Evolutionary conservation across 768 basidiomycete species (phyloP).

Genomic region (Pisolithus sp.): DNA sequence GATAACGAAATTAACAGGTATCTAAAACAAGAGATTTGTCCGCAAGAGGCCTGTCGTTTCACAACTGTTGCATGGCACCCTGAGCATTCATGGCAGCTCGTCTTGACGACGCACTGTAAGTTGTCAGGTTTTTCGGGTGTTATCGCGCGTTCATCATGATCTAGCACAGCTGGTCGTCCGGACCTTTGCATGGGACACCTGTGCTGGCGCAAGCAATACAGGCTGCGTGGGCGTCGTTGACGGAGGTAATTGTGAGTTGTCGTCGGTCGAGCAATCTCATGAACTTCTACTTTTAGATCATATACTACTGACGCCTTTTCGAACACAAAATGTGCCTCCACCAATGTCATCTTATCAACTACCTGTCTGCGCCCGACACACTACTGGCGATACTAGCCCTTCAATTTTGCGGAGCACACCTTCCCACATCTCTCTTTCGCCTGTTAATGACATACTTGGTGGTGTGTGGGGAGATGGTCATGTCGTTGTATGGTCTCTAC

Average conservation of each 20-base stretch:
- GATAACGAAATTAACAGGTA: constrained; percentile 48
- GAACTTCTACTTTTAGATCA: constrained; percentile 39
- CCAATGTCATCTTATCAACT: constrained; percentile 78
- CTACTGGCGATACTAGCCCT: background rate
- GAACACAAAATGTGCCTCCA: constrained; percentile 94
- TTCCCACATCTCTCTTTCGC: constrained; percentile 59
- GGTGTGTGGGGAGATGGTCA: constrained; percentile 66
- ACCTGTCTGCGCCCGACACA: constrained; percentile 15
- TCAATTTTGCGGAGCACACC: constrained; percentile 38
- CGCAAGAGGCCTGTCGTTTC: constrained; percentile 50
- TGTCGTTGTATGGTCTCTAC: constrained; percentile 64
- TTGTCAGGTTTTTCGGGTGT: constrained; percentile 1
- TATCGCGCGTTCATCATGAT: constrained; percentile 1
- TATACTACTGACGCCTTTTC: constrained; percentile 86
- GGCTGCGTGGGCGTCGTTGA: constrained; percentile 88
- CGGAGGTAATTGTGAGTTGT: constrained; percentile 53
- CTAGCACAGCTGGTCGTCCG: constrained; percentile 52
- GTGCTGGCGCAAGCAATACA: constrained; percentile 66
- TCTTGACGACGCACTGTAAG: constrained; percentile 64
- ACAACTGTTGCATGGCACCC: constrained; percentile 84
- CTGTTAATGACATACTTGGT: constrained; percentile 50
- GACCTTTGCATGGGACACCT: constrained; percentile 76
- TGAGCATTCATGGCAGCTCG: constrained; percentile 60
- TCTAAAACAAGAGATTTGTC: constrained; percentile 81
- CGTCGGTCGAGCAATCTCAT: background rate